Percentiles rank a stretch among this genome's conserved stretches.
Evolutionary conservation across 78 protist genomes (phyloP).

Genomic region (Speleostelium caveatum): DNA sequence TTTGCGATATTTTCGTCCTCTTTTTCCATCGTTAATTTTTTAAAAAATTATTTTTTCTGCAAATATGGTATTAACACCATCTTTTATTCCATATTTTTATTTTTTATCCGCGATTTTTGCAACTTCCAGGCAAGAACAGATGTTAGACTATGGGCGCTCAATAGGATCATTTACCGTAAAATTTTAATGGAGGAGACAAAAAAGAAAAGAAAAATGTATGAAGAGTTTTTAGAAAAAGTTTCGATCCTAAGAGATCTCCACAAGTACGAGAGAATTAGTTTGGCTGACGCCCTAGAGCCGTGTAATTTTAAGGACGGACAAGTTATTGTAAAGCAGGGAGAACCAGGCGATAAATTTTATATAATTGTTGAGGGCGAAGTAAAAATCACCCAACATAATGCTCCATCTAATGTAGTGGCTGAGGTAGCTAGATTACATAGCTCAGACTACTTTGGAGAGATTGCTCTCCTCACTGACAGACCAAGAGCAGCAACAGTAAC

Average conservation of each 20-base stretch:
- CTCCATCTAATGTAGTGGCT: neutral
- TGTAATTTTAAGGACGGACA: conserved; percentile 71
- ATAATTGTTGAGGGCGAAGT: conserved; percentile 84
- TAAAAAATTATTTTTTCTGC: neutral
- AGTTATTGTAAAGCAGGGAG: conserved; percentile 85
- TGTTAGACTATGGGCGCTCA: conserved; percentile 84
- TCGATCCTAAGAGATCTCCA: conserved; percentile 76
- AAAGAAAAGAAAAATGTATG: conserved; percentile 89
- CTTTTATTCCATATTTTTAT: neutral
- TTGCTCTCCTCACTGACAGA: conserved; percentile 84
- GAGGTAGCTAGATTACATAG: conserved; percentile 75
- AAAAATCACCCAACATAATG: conserved; percentile 34
- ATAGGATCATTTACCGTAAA: conserved; percentile 86
- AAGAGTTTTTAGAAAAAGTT: conserved; percentile 88
- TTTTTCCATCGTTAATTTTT: neutral
- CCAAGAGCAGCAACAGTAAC: conserved; percentile 93
- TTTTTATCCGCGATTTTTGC: neutral
- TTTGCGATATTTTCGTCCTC: neutral
- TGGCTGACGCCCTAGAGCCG: conserved; percentile 90
- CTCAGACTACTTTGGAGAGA: conserved; percentile 92
- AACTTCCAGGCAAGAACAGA: conserved; percentile 50
- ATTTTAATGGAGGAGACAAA: conserved; percentile 89
- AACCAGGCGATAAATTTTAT: conserved; percentile 86
- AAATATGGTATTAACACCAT: too few relatives aligned
- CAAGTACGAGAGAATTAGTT: conserved; percentile 81